A percentile compares a stretch with the other conserved stretches of the same genome.
These are phyloP conservation scores for Sporothrix euskadiensis DNA, from an alignment of 2,329 filamentous ascomycete genomes.

Conservation along the genomic window DNA sequence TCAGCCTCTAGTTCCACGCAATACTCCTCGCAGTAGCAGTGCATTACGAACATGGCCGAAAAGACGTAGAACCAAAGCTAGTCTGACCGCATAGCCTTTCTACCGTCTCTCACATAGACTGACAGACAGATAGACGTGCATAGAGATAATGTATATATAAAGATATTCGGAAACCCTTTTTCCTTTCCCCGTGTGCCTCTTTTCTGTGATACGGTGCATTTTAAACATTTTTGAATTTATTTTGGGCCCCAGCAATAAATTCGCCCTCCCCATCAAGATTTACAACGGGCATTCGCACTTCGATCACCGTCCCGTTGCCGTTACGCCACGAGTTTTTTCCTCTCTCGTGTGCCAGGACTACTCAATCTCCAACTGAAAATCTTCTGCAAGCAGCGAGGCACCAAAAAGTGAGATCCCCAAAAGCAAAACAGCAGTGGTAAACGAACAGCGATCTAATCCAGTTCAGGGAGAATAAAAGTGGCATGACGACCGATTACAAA, in stretches of 20 bases:
- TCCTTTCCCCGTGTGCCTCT: neutral
- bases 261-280: neutral
- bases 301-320: neutral
- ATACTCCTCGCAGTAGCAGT: neutral
- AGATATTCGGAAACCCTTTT: neutral
- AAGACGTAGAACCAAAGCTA: neutral
- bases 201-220: neutral
- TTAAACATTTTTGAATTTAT: neutral
- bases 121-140: neutral
- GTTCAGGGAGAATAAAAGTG: neutral
- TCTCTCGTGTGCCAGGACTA: neutral
- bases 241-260: neutral
- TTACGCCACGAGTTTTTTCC: neutral
- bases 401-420: neutral
- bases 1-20: neutral
- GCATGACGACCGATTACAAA: neutral
- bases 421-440: neutral
- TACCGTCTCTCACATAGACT: neutral
- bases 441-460: neutral
- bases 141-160: neutral
- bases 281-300: slow-evolving; percentile 5
- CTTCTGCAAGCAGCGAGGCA: neutral
- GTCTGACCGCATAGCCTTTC: neutral
- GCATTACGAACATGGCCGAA: neutral
- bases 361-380: slow-evolving; percentile 6